Evolutionary conservation across 75 land plant species (phyloP), one percentile per base, ranked within the genome.

Genomic region (Larix kaempferi): DNA sequence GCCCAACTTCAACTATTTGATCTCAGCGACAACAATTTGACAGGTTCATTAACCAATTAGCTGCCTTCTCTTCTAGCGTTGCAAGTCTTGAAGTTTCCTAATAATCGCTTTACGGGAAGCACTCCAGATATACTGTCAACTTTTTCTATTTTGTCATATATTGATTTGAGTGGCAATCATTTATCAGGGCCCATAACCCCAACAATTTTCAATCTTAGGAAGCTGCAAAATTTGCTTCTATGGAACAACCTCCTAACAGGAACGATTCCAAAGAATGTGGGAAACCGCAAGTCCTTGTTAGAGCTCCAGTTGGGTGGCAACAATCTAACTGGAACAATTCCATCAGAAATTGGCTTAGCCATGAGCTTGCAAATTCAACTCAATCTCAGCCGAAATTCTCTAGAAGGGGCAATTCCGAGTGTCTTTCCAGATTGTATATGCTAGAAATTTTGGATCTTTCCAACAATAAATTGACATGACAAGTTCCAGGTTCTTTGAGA

Each of bases 91-190:
- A 67, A 39, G 49, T 39, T 67, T n/a, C 71, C 49, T 7, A 21
- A 35, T 19, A 67, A 39, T 67, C 16, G 35, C 1, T 67, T 67
- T 39, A 22, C 12, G 1, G 71, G 71, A 67, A 39, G 49, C 39
- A 67, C 35, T 67, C n/a, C 39, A 67, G 22, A 39, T 39, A 10
- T 35, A 44, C 49, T 67, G 5, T 67, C 71, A 39, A 37, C 7
- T 19, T 67, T 67, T 0, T 0, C 12, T 15, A 21, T 15, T 5
- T 33, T 67, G 49, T 35, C 23, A 21, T 67, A 67, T 67, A 22
- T 67, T 22, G 71, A 86, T 72, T 71, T 86, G 19, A 82, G 91
- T 59, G 35, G 56, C 27, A 89, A 86, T 74, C 74, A 57, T 1
- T 65, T 89, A 0, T 37, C 54, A 66, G 84, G 88, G 41, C 44